These are phyloP conservation scores for Pythium volutum DNA, from an alignment of 352 stramenopile species.

Conservation along the genomic window DNA sequence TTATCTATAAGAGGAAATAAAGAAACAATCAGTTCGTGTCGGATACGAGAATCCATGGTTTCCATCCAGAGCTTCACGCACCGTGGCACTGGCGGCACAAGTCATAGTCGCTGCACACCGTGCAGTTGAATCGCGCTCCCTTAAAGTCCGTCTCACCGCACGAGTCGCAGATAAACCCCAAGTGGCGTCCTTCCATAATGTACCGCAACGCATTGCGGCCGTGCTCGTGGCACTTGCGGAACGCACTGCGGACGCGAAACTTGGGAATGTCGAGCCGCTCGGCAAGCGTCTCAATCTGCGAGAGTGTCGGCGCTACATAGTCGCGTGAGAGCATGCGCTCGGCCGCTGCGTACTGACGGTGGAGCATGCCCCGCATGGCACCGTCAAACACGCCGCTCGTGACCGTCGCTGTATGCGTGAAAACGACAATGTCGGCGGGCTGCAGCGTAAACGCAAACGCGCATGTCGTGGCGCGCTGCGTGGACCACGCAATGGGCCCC, in stretches of 20 bases:
- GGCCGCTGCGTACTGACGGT: slow-evolving; percentile 39
- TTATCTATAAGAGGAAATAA: slow-evolving; percentile 30
- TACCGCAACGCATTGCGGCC: slow-evolving; percentile 58
- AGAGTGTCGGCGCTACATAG: slow-evolving; percentile 39
- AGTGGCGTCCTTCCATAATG: slow-evolving; percentile 79
- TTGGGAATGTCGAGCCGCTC: slow-evolving; percentile 77
- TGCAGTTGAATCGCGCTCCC: slow-evolving; percentile 71
- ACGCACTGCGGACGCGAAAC: slow-evolving; percentile 76
- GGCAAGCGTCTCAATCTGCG: slow-evolving; percentile 56
- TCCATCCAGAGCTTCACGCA: slow-evolving; percentile 20
- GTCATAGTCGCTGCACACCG: slow-evolving; percentile 76
- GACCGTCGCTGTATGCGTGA: slow-evolving; percentile 25
- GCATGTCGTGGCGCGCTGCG: slow-evolving; percentile 15
- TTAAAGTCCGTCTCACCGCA: slow-evolving; percentile 80
- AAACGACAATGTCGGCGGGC: slow-evolving; percentile 64
- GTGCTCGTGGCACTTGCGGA: slow-evolving; percentile 77
- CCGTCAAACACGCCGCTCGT: slow-evolving; percentile 27
- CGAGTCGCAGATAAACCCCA: slow-evolving; percentile 82
- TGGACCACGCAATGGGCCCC: slow-evolving; percentile 37
- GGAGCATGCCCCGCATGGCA: slow-evolving; percentile 33
- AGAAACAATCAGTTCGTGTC: background rate
- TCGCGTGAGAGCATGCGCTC: slow-evolving; percentile 31
- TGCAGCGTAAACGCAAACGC: slow-evolving; percentile 28
- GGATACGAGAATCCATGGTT: too few relatives aligned
- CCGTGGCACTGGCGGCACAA: slow-evolving; percentile 60